phyloP scores from a whole-genome alignment of 768 basidiomycete genomes.

The Mycena alexandri region DNA sequence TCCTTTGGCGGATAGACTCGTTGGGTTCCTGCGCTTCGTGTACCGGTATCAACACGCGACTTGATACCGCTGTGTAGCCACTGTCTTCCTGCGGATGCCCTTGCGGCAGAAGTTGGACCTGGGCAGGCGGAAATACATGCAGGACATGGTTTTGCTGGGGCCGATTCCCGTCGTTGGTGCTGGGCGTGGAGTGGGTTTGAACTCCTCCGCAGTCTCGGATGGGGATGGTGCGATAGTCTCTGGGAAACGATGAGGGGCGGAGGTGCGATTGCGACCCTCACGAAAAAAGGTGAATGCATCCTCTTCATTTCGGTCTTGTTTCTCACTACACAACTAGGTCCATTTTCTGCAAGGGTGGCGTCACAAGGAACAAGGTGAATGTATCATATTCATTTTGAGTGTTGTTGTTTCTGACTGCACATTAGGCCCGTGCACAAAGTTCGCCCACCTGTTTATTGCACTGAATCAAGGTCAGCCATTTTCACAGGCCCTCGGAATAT shows the following conservation, averaged over 20 bases:
- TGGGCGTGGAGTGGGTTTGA: neutral
- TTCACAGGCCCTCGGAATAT: too few species aligned
- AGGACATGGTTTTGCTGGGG: neutral
- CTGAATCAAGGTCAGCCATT: too few species aligned
- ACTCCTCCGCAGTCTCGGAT: neutral
- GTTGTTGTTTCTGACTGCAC: too few species aligned
- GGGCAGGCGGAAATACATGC: slow-evolving; percentile 3
- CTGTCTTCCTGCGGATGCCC: neutral
- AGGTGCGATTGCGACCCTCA: neutral
- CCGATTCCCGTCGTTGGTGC: neutral
- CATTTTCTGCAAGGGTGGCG: too few species aligned
- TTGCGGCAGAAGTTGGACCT: neutral
- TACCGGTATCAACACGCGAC: neutral
- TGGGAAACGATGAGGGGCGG: neutral
- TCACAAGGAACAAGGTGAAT: too few species aligned
- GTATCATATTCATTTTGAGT: too few species aligned
- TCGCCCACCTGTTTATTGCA: too few species aligned
- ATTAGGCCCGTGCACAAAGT: too few species aligned
- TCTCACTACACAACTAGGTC: too few species aligned
- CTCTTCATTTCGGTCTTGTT: neutral
- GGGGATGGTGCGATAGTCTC: neutral
- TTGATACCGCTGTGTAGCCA: neutral
- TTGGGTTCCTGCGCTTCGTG: neutral
- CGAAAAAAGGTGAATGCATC: neutral
- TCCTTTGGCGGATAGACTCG: neutral